Evolutionary conservation across 2,329 filamentous ascomycete genomes (phyloP).

Genomic region (Cryphonectria japonica): DNA sequence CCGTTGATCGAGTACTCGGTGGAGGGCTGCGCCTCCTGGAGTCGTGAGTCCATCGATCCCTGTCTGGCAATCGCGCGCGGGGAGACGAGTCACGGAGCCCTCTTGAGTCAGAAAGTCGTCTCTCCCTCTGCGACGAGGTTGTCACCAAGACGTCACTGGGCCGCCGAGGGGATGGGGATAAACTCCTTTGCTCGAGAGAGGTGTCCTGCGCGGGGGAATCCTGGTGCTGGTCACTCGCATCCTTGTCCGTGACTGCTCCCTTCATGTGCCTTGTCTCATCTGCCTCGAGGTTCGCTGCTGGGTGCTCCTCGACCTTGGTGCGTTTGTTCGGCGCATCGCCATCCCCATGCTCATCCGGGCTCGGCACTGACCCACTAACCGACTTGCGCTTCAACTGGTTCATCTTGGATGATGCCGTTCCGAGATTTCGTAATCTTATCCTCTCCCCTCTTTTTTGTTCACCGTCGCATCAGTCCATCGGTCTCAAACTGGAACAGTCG

Average conservation of each 20-base stretch:
- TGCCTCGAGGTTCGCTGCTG: not conserved
- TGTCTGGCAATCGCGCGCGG: not conserved
- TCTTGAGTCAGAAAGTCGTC: slow-evolving; percentile 2
- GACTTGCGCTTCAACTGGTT: slow-evolving; percentile 28
- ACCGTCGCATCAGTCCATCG: not conserved
- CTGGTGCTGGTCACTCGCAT: not conserved
- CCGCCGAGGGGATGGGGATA: not conserved
- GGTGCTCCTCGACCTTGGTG: slow-evolving; percentile 6
- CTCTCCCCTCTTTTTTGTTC: slow-evolving; percentile 1
- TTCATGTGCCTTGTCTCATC: not conserved
- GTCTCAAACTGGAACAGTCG: not conserved
- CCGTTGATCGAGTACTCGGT: slow-evolving; percentile 10
- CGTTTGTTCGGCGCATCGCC: slow-evolving; percentile 26
- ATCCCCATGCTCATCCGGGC: slow-evolving; percentile 10
- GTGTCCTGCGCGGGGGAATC: not conserved
- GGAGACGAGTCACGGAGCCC: slow-evolving; percentile 7
- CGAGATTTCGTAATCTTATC: slow-evolving; percentile 7
- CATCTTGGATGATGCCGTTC: slow-evolving; percentile 10
- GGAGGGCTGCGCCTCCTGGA: slow-evolving; percentile 12
- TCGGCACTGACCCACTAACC: slow-evolving; percentile 14
- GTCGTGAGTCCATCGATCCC: not conserved
- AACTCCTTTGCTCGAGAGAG: not conserved
- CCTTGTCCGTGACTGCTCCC: slow-evolving; percentile 8
- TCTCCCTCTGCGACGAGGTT: slow-evolving; percentile 12
- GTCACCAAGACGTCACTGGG: not conserved